Conservation (phyloP, 192 early-diverging fungal species). For the Oehlia diaphana region DNA sequence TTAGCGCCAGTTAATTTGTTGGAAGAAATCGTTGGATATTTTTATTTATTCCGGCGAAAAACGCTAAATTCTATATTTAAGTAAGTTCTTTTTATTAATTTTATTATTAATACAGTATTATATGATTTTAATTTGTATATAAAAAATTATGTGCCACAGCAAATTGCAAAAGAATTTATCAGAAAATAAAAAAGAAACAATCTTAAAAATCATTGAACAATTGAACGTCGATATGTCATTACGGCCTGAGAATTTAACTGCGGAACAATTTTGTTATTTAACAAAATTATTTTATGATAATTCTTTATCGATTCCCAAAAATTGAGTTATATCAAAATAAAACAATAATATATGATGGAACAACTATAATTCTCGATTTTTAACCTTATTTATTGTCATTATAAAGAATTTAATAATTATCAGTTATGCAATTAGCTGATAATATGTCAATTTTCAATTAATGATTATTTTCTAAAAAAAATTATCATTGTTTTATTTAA, state of each 20-base stretch:
- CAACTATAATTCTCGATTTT: too few relatives aligned
- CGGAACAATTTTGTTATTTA: constrained; percentile 57
- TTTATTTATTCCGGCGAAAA: constrained; percentile 10
- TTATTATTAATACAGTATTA: not conserved
- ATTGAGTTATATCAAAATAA: too few relatives aligned
- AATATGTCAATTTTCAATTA: too few relatives aligned
- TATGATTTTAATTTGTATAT: not conserved
- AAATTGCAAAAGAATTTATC: constrained; percentile 41
- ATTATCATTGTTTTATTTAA: too few relatives aligned
- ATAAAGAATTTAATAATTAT: too few relatives aligned
- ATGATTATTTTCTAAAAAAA: too few relatives aligned
- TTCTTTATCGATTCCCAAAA: constrained; percentile 31
- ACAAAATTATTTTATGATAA: constrained; percentile 50
- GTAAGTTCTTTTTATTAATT: not conserved
- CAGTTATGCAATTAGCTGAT: too few relatives aligned
- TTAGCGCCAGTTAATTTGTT: constrained; percentile 50
- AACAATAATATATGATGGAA: too few relatives aligned
- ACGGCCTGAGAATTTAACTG: constrained; percentile 65
- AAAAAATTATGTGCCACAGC: not conserved
- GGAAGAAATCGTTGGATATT: constrained; percentile 7
- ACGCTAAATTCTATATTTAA: not conserved
- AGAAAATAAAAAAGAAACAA: constrained; percentile 31
- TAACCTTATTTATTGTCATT: too few relatives aligned
- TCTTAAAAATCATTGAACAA: constrained; percentile 49
- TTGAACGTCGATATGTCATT: constrained; percentile 54